Conservation (phyloP, 305 asterid species). For the Euphrasia arctica region DNA sequence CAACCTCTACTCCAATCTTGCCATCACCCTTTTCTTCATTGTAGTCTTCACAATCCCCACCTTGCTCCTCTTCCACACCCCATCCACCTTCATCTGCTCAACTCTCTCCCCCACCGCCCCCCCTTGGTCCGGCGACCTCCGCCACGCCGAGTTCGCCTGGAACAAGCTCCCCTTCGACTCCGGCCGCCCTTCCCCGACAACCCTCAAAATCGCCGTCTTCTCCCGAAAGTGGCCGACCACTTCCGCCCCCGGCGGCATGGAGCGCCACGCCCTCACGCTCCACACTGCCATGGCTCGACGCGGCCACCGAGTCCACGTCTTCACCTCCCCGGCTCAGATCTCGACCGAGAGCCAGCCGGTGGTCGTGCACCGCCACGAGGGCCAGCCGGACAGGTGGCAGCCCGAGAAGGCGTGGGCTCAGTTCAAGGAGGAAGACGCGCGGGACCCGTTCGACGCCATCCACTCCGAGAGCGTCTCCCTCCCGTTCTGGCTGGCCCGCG, state of each 20-base stretch:
- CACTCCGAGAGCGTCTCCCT: slow-evolving; percentile 90
- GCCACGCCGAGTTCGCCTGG: slow-evolving; percentile 63
- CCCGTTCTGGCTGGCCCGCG: slow-evolving; percentile 56
- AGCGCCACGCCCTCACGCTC: slow-evolving; percentile 81
- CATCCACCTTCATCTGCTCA: slow-evolving; percentile 46
- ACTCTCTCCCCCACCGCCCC: slow-evolving; percentile 32
- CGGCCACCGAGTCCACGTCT: slow-evolving; percentile 70
- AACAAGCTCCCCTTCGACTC: slow-evolving; percentile 45
- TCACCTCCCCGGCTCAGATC: slow-evolving; percentile 94
- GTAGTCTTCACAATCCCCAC: slow-evolving; percentile 80
- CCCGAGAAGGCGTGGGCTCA: slow-evolving; percentile 81
- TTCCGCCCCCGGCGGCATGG: slow-evolving; percentile 83
- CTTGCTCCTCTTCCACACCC: slow-evolving; percentile 70
- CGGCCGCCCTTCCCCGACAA: slow-evolving; percentile 26
- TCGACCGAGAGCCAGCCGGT: slow-evolving; percentile 33
- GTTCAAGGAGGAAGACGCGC: slow-evolving; percentile 45
- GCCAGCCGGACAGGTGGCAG: slow-evolving; percentile 68
- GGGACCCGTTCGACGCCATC: slow-evolving; percentile 53
- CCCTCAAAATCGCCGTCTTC: slow-evolving; percentile 75
- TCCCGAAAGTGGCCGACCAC: slow-evolving; percentile 85
- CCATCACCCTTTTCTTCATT: slow-evolving; percentile 69
- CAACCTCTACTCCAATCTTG: slow-evolving; percentile 57
- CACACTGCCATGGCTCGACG: slow-evolving; percentile 65
- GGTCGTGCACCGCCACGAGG: slow-evolving; percentile 74
- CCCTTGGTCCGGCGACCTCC: slow-evolving; percentile 78